Conservation (phyloP, 108 stramenopile genomes). For the Skeletonema grethae region DNA sequence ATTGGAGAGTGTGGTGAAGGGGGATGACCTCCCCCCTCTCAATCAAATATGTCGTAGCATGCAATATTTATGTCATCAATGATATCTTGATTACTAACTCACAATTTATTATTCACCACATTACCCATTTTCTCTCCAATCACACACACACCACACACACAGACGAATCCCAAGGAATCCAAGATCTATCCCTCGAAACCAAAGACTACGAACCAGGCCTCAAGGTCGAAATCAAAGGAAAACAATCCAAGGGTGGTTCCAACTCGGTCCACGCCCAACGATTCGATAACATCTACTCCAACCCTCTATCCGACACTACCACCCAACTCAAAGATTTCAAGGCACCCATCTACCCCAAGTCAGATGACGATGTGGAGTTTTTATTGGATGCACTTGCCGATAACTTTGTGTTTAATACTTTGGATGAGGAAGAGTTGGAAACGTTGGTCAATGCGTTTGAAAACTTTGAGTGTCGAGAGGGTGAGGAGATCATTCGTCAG, state of each 20-base stretch:
- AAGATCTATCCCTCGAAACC: conserved; percentile 31
- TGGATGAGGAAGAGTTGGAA: conserved; percentile 52
- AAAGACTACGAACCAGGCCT: conserved; percentile 24
- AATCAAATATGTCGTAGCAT: too few relatives aligned
- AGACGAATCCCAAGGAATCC: conserved; percentile 14
- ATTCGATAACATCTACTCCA: conserved; percentile 42
- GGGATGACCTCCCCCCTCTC: too few relatives aligned
- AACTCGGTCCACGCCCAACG: conserved; percentile 33
- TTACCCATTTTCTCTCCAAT: background rate
- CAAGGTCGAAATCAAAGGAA: conserved; percentile 22
- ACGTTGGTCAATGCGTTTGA: conserved; percentile 74
- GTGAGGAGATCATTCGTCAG: conserved; percentile 60
- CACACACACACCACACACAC: background rate
- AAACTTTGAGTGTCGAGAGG: conserved; percentile 33
- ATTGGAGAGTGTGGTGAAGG: too few relatives aligned
- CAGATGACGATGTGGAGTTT: conserved; percentile 55
- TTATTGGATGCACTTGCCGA: conserved; percentile 52
- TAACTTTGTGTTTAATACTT: conserved; percentile 71
- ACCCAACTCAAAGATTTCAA: conserved; percentile 21
- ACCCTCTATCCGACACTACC: conserved; percentile 6
- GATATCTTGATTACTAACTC: too few relatives aligned
- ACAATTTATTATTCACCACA: too few relatives aligned
- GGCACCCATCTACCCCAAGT: conserved; percentile 58
- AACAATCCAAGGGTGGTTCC: conserved; percentile 13
- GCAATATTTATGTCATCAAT: too few relatives aligned